Conservation (phyloP, 805 yeast species). For the Groenewaldozyma tartarivorans region DNA sequence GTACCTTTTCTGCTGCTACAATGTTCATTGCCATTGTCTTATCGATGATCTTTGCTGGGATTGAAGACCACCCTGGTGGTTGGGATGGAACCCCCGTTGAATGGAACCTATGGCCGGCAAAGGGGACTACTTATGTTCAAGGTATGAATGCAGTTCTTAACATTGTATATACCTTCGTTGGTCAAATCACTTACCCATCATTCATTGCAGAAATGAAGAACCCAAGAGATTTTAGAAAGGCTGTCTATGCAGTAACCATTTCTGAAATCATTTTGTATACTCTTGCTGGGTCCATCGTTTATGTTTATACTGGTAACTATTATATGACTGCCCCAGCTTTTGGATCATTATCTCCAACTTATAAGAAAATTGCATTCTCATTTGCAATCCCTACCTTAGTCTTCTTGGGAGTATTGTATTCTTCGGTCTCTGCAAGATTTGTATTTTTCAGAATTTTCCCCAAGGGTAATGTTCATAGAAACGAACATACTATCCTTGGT, state of each 20-base stretch:
- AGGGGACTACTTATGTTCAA: constrained; percentile 43
- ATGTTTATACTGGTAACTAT: constrained; percentile 45
- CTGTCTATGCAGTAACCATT: constrained; percentile 41
- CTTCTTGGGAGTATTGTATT: constrained; percentile 46
- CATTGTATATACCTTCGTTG: constrained; percentile 55
- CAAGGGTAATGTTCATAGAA: constrained; percentile 34
- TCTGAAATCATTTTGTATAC: constrained; percentile 42
- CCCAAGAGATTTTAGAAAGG: constrained; percentile 50
- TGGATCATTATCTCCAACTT: constrained; percentile 39
- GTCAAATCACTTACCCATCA: constrained; percentile 55
- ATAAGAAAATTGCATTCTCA: constrained; percentile 48
- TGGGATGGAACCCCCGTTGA: constrained; percentile 33
- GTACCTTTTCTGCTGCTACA: constrained; percentile 44
- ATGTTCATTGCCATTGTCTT: constrained; percentile 49
- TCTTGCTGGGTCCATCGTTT: constrained; percentile 47
- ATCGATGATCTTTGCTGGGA: constrained; percentile 44
- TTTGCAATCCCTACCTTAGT: constrained; percentile 52
- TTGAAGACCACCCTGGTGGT: constrained; percentile 40
- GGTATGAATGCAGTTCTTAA: constrained; percentile 50
- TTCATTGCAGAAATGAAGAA: constrained; percentile 51
- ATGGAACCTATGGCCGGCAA: constrained; percentile 40
- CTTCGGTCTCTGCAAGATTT: constrained; percentile 46
- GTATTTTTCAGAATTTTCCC: constrained; percentile 39
- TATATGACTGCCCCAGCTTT: constrained; percentile 53
- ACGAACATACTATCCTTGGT: constrained; percentile 39